Evolutionary conservation across 441 rosid species (phyloP).

Genomic region (Daphne laureola): DNA sequence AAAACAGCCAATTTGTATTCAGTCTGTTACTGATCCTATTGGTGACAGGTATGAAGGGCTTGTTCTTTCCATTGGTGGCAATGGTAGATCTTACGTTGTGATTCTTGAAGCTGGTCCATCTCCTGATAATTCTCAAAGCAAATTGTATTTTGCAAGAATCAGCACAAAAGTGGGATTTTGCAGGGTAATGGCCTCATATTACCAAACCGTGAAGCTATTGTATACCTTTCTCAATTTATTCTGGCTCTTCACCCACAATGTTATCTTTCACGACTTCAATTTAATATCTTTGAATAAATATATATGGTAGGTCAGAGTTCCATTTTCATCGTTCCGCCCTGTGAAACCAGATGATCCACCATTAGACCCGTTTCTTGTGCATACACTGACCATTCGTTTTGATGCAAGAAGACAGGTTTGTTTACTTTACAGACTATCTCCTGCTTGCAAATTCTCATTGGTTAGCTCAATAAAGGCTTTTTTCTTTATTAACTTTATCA

Average conservation of each 20-base stretch:
- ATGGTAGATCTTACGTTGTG: slow-evolving; percentile 85
- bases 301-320: slow-evolving; percentile 74
- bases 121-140: slow-evolving; percentile 78
- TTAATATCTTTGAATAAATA: slow-evolving; percentile 8
- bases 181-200: slow-evolving; percentile 41
- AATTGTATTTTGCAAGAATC: slow-evolving; percentile 78
- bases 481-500: too few relatives aligned
- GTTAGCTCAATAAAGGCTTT: too few relatives aligned
- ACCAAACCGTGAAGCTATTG: background rate
- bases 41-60: slow-evolving; percentile 75
- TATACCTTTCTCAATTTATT: background rate
- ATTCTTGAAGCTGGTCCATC: slow-evolving; percentile 97
- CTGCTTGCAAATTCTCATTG: background rate
- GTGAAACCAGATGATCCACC: slow-evolving; percentile 96
- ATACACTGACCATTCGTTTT: slow-evolving; percentile 83
- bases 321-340: slow-evolving; percentile 90
- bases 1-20: slow-evolving; percentile 10
- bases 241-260: slow-evolving; percentile 3
- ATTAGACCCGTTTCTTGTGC: slow-evolving; percentile 87
- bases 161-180: slow-evolving; percentile 89
- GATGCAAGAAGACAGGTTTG: slow-evolving; percentile 94
- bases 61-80: slow-evolving; percentile 90
- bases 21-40: slow-evolving; percentile 5
- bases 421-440: slow-evolving; percentile 3
- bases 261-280: slow-evolving; percentile 2